Base-by-base conservation (phyloP, 225 moss, liverwort and hornwort genomes). In the Pseudoscleropodium purum region DNA sequence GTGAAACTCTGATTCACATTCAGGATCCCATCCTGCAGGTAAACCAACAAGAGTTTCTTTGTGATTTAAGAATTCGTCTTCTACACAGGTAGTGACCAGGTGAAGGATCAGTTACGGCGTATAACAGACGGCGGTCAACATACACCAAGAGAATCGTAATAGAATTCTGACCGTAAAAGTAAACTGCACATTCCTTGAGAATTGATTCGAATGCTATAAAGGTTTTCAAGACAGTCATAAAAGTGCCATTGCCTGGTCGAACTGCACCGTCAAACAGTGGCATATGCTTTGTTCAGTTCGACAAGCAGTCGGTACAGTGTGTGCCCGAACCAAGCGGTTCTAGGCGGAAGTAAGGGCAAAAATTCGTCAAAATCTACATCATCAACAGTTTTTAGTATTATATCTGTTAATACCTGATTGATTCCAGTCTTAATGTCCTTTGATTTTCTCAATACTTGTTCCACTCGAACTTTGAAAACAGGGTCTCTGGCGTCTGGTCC, bases 1-100 rank as follows among this genome's bases (percentile, higher is more conserved):
- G 93, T 95, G 91, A 97, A 98, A 92, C 94, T 93, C 91, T 98
- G 96, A 89, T 98, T 96, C 90, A 98, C 94, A 88, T 87, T 90
- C 20, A 97, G 73, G 74, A 92, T 86, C 62, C 96, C 96, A 89
- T 93, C 82, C 91, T 96, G 89, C 92, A 92, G 81, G 69, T 41
- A 85, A 91, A 91, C 91, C 92, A 95, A 83, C 78, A 82, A 91
- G 59, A 87, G 67, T 91, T 67, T 41, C 64, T 60, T 60, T 17
- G 63, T 67, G 43, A 51, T 51, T 87, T 76, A 49, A 83, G 23
- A 49, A 78, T 36, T 85, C 57, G 59, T 65, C 87, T 51, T 85
- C 75, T 24, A 76, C 25, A 77, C 45, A 86, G 61, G 81, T 59
- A 27, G 69, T 86, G 72, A 86, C 67, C 60, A 80, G 34, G 74